Conservation (phyloP, 2,329 filamentous ascomycete genomes). For the Ophiosphaerella herpotricha region DNA sequence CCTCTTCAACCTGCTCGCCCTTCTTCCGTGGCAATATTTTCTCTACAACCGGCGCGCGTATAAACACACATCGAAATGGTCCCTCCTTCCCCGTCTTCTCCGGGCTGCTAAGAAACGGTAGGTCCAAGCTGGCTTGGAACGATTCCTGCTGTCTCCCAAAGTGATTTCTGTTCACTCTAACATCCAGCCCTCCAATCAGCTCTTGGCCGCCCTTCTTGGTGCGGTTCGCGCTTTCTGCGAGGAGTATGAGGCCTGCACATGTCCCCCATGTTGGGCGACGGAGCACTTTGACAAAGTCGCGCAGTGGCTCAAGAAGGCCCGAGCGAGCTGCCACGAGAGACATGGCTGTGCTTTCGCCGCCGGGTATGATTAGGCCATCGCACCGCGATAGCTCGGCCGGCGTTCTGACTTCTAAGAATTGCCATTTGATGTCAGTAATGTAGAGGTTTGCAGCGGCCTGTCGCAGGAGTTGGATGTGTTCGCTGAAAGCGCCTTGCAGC, state of each 20-base stretch:
- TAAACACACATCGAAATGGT: constrained; percentile 87
- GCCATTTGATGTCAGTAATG: constrained; percentile 50
- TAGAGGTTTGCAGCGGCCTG: constrained; percentile 64
- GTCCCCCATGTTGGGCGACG: constrained; percentile 93
- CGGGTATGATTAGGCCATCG: constrained; percentile 85
- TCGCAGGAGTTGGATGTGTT: constrained; percentile 79
- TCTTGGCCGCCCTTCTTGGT: constrained; percentile 92
- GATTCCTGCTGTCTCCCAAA: constrained; percentile 93
- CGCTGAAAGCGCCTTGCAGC: constrained; percentile 89
- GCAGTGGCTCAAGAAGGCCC: constrained; percentile 78
- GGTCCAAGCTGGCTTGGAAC: constrained; percentile 75
- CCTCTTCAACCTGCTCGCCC: constrained; percentile 58
- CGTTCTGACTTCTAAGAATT: constrained; percentile 81
- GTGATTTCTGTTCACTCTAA: constrained; percentile 90
- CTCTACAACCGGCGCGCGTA: constrained; percentile 91
- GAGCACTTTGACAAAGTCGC: constrained; percentile 85
- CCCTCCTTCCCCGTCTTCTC: constrained; percentile 35
- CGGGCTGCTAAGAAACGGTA: constrained; percentile 66
- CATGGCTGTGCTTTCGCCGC: constrained; percentile 94
- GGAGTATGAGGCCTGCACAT: constrained; percentile 89
- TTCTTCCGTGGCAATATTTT: constrained; percentile 65
- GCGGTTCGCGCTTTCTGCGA: constrained; percentile 84
- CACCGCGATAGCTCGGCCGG: constrained; percentile 71
- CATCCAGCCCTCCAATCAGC: constrained; percentile 86
- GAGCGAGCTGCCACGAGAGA: constrained; percentile 83